A percentile compares a stretch with the other conserved stretches of the same genome.
Conservation (phyloP, 495 filamentous ascomycete species). For the Tuber calosporum region DNA sequence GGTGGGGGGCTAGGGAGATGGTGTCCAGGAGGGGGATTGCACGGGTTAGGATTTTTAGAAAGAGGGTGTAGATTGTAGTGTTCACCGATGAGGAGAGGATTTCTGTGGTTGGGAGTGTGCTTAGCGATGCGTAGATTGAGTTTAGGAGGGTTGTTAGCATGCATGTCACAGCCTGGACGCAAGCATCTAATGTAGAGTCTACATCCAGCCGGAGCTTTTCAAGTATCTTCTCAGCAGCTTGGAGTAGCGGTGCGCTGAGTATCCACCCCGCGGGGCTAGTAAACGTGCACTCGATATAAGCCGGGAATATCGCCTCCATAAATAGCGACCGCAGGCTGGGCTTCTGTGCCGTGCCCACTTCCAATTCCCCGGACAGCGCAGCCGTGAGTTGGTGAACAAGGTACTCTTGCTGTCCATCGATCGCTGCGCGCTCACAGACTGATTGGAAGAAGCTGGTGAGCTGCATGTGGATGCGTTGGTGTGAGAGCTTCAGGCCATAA, state of each 20-base stretch:
- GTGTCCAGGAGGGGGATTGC: slow-evolving; percentile 52
- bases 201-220: slow-evolving; percentile 49
- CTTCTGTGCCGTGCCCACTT: slow-evolving; percentile 45
- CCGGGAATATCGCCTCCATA: slow-evolving; percentile 57
- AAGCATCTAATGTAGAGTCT: slow-evolving; percentile 46
- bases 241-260: slow-evolving; percentile 52
- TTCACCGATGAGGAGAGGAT: slow-evolving; percentile 44
- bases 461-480: slow-evolving; percentile 51
- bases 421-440: slow-evolving; percentile 56
- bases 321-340: slow-evolving; percentile 55
- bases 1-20: slow-evolving; percentile 35
- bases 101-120: slow-evolving; percentile 43
- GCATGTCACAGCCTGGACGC: slow-evolving; percentile 45
- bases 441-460: slow-evolving; percentile 59
- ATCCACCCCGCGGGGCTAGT: slow-evolving; percentile 53
- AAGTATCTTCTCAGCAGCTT: slow-evolving; percentile 48
- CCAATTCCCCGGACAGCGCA: slow-evolving; percentile 51
- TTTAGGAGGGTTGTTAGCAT: slow-evolving; percentile 48
- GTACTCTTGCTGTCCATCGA: slow-evolving; percentile 55
- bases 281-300: slow-evolving; percentile 54
- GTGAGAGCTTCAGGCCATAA: slow-evolving; percentile 55
- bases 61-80: slow-evolving; percentile 40
- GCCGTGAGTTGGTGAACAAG: slow-evolving; percentile 54
- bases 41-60: slow-evolving; percentile 48
- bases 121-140: slow-evolving; percentile 38